phyloP scores from a whole-genome alignment of 176 grass and related monocot genomes.

The Aegilops speltoides region DNA sequence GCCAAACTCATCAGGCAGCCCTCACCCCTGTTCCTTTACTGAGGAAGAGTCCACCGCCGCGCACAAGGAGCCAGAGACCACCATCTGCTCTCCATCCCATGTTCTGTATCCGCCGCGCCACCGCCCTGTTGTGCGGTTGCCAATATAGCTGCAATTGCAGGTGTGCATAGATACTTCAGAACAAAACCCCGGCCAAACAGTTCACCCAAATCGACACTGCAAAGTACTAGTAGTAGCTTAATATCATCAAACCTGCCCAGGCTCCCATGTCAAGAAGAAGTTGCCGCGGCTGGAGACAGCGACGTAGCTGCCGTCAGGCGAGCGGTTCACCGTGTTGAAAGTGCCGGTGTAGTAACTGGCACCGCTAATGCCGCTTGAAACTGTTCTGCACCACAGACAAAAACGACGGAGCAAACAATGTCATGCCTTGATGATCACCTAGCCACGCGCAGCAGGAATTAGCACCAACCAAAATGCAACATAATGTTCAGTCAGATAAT shows the following conservation, averaged over 20 bases:
- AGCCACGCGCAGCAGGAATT: too few species aligned
- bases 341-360: constrained; percentile 98
- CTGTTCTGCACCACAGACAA: constrained; percentile 79
- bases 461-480: not conserved
- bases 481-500: too few species aligned
- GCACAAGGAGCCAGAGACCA: constrained; percentile 96
- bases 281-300: constrained; percentile 95
- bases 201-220: not conserved
- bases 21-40: constrained; percentile 91
- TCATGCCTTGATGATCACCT: not conserved
- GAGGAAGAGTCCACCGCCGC: constrained; percentile 92
- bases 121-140: constrained; percentile 98
- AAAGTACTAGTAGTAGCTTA: not conserved
- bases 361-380: constrained; percentile 99
- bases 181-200: not conserved
- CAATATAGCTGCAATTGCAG: constrained; percentile 62
- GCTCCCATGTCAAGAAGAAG: constrained; percentile 98
- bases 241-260: constrained; percentile 59
- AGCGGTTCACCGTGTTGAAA: constrained; percentile 90
- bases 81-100: constrained; percentile 99
- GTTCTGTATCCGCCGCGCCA: constrained; percentile 93
- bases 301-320: constrained; percentile 83
- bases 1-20: too few species aligned
- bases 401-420: not conserved
- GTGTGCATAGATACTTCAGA: not conserved